Evolutionary conservation across 257 asterid species (phyloP), one percentile per base, ranked within the genome.

Genomic region (Nicotiana noctiflora): DNA sequence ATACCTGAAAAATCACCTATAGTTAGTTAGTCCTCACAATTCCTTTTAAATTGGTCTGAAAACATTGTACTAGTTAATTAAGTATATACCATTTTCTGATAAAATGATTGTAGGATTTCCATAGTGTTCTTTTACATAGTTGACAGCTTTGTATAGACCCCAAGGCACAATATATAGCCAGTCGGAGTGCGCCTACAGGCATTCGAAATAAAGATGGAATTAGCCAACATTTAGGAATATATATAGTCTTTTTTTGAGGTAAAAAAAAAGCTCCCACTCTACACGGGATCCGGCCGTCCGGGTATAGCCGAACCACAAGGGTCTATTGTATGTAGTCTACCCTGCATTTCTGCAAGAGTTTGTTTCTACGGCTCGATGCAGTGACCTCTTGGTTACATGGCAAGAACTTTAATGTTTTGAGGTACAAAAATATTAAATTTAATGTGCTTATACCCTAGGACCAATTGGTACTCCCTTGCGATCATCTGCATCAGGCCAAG

Each of bases 121-220:
- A 60, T 95, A 95, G 9, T 44, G 83, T 80, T 95, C 96, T 83
- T 93, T 95, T 81, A 95, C 87, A 82, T 95, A 95, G 85, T 76
- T 90, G 19, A 95, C 92, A 37, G 97, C 97, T 83, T 92, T 92
- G 93, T 90, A 89, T 5, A 95, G 81, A 19, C 99, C 99, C 96
- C 97, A 93, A 5, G 99, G 99, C 65, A 93, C 98, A 60, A 90
- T 90, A 85, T 93, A 95, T 4, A 95, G 97, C 97, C 97, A 95
- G 15, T 91, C 70, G 0, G 99, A 95, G 65, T 89, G 84, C 25
- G 96, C 98, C 99, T 92, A 85, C 76, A 79, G 40, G 34, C 21
- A 12, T 9, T n/a, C n/a, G n/a, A n/a, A n/a, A n/a, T n/a, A n/a
- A n/a, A n/a, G n/a, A n/a, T n/a, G n/a, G n/a, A n/a, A n/a, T n/a